Base-by-base conservation (phyloP, 2,329 filamentous ascomycete species). In the Fusarium pseudonygamai region DNA sequence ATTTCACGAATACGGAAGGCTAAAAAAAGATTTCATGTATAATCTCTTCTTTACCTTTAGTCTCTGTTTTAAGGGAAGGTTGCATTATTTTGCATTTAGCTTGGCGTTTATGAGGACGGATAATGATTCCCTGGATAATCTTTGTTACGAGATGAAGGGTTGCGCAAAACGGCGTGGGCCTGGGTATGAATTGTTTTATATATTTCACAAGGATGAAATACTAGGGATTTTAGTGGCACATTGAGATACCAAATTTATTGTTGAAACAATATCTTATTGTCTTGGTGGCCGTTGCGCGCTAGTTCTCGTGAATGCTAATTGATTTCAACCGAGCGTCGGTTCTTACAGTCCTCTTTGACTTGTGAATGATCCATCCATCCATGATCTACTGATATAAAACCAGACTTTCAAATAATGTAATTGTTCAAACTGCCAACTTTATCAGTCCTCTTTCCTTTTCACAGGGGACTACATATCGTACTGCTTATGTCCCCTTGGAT, bases 51-150 rank as follows among this genome's bases (percentile, higher is more conserved):
- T 53, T 24, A 26, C 32, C 26, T 46, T 36, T 22, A 46, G 64
- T 39, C 49, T 40, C 49, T 72, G 30, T 58, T 59, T 72, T 37
- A 47, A 42, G n/a, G 52, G 36, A 50, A 32, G n/a, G 34, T 58
- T 59, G 52, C 62, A 73, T 68, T 65, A 62, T 37, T 61, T 45
- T 68, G 60, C 68, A 71, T 77, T 74, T 70, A 75, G 74, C 71
- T 75, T 49, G 76, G 76, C 72, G 76, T 76, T 78, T 34, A 46
- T 72, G 50, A 64, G 55, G 39, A 59, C 53, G 52, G 49, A 61
- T 60, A 26, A 68, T 66, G 64, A 71, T 76, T 71, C 63, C 58
- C 75, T 52, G 50, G 68, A 47, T 63, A 55, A 47, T 56, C 24
- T 63, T 66, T 52, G 36, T 60, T 63, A 30, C 53, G 57, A 62